phyloP scores from a whole-genome alignment of 2,329 filamentous ascomycete genomes.

The Colletotrichum chrysophilum region DNA sequence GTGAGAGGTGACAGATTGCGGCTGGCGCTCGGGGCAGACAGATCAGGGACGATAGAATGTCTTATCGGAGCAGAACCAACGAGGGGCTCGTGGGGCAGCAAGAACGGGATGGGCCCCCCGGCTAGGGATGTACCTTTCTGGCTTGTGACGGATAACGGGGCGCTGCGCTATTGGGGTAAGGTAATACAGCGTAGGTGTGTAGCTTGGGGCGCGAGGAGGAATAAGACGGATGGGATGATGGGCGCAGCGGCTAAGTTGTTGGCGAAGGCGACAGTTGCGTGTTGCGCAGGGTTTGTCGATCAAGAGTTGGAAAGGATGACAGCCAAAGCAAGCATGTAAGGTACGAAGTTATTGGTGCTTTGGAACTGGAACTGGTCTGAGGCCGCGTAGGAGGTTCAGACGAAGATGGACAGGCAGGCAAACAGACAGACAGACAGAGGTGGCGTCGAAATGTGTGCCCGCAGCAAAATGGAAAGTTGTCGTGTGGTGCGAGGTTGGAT shows the following conservation, averaged over 20 bases:
- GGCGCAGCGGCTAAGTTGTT: not conserved
- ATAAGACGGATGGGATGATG: not conserved
- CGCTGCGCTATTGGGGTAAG: not conserved
- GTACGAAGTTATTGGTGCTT: not conserved
- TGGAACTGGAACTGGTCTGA: not conserved
- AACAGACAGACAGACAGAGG: not conserved
- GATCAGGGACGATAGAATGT: constrained; percentile 1
- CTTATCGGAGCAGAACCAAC: not conserved
- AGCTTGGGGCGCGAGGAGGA: not conserved
- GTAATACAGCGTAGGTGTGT: not conserved
- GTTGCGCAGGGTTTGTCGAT: not conserved
- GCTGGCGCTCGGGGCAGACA: not conserved
- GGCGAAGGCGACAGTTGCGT: not conserved
- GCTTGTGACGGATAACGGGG: constrained; percentile 1
- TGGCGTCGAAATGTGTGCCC: not conserved
- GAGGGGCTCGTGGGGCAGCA: constrained; percentile 15
- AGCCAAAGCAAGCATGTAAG: not conserved
- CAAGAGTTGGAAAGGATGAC: not conserved
- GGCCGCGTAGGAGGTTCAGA: not conserved
- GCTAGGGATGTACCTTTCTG: not conserved
- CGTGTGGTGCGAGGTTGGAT: constrained; percentile 3
- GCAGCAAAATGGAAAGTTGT: constrained; percentile 5
- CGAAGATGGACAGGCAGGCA: not conserved
- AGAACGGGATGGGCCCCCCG: not conserved
- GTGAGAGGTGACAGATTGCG: constrained; percentile 18